Base-by-base conservation (phyloP, 768 basidiomycete species). In the Leucocoprinus sp. region DNA sequence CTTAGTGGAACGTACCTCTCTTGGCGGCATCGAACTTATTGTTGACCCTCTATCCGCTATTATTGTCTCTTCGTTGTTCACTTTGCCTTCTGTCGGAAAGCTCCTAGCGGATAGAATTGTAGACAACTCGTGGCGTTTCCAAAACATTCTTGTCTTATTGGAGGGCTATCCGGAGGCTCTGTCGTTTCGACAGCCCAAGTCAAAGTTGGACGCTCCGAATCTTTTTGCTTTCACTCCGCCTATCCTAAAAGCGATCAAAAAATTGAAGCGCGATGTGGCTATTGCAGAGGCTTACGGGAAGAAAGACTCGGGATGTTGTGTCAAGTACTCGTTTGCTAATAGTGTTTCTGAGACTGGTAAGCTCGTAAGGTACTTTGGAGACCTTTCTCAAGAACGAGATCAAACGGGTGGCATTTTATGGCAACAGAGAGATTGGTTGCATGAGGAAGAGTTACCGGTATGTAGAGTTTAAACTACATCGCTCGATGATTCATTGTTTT, bases 161-260 rank as follows among this genome's bases (percentile, higher is more conserved):
- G 84, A 84, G 54, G 82, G 75, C 3, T 86, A 80, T 51, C 76
- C 80, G 4, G 67, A 68, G 12, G 64, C 68, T 3, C 55, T 55
- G 45, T 67, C 70, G 22, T 64, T 64, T 50, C 60, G 51, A 50
- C 51, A 56, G 2, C 44, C 50, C 44, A 52, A 50, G 22, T 49
- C 35, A 29, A 42, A 33, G 35, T 45, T 33, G 5, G 39, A 48
- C 15, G 39, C 9, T 41, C 53, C 51, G 9, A 60, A 52, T 2
- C 54, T 69, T 26, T 68, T 69, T 43, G 74, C 79, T 0, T 86
- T 81, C 55, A 75, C 82, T 0, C 76, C 78, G 2, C 80, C 83
- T 0, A 71, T 84, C 29, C 53, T 84, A 45, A 87, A 82, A 52
- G 78, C 83, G 0, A 64, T 89, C 54, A 80, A 75, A 60, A 83